phyloP scores from a whole-genome alignment of 75 land plant genomes.

The Chamaecyparis obtusa region DNA sequence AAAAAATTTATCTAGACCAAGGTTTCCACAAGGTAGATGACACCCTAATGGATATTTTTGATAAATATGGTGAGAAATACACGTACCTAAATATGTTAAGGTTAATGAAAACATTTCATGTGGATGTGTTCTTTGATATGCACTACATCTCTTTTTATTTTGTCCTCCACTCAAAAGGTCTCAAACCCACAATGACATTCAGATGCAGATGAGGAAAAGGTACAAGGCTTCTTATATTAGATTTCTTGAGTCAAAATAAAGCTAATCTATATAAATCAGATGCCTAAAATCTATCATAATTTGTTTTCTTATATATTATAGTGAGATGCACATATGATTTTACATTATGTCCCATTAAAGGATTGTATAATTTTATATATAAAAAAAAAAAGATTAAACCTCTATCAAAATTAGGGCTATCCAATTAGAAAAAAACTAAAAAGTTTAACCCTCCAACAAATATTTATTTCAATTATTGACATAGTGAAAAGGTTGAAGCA shows the following conservation, averaged over 20 bases:
- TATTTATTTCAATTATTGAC: too few species aligned
- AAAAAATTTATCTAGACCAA: too few species aligned
- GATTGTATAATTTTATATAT: background rate
- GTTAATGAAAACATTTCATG: constrained; percentile 28
- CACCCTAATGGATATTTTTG: too few species aligned
- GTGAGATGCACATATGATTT: background rate
- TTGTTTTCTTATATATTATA: background rate
- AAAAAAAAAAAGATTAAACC: too few species aligned
- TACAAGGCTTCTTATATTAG: constrained; percentile 26
- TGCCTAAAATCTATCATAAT: background rate
- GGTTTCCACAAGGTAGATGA: too few species aligned
- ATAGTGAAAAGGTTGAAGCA: too few species aligned
- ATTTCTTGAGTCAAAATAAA: background rate
- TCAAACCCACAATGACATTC: constrained; percentile 89
- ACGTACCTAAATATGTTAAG: too few species aligned
- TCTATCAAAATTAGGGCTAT: too few species aligned
- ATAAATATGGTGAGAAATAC: too few species aligned
- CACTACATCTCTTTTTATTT: constrained; percentile 89
- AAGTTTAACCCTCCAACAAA: too few species aligned
- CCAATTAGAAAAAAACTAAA: too few species aligned
- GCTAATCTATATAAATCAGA: background rate
- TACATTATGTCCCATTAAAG: constrained; percentile 1
- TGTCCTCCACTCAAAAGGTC: constrained; percentile 57
- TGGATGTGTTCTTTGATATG: constrained; percentile 75
- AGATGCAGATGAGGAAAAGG: constrained; percentile 99